Evolutionary conservation across 495 filamentous ascomycete species (phyloP).

Genomic region (Penicillium coprophilum): DNA sequence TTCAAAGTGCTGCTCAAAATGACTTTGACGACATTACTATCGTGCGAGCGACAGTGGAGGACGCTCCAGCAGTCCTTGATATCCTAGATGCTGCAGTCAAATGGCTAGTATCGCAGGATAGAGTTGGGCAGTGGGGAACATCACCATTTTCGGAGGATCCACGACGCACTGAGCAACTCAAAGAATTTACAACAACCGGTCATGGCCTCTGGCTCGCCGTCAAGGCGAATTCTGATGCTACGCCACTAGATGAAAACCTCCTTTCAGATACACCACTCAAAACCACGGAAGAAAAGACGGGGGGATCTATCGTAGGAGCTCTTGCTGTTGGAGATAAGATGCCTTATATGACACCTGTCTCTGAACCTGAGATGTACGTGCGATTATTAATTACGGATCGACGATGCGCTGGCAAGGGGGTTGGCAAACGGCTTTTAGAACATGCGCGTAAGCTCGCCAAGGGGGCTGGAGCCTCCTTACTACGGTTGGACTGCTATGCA

Average conservation of each 20-base stretch:
- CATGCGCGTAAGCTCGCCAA: slow-evolving; percentile 17
- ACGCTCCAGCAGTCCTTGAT: slow-evolving; percentile 12
- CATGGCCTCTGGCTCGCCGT: slow-evolving; percentile 18
- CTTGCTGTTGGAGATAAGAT: slow-evolving; percentile 16
- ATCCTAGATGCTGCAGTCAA: slow-evolving; percentile 17
- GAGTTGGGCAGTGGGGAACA: slow-evolving; percentile 20
- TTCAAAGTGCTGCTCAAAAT: slow-evolving; percentile 5
- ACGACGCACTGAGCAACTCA: slow-evolving; percentile 12
- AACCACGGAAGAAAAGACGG: slow-evolving; percentile 8
- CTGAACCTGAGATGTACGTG: slow-evolving; percentile 21
- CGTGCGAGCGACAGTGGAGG: slow-evolving; percentile 17
- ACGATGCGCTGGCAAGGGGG: slow-evolving; percentile 7
- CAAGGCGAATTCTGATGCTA: slow-evolving; percentile 10
- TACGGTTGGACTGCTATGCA: slow-evolving; percentile 23
- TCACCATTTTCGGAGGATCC: slow-evolving; percentile 17
- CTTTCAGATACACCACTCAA: neutral
- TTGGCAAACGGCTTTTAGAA: slow-evolving; percentile 19
- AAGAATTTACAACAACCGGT: slow-evolving; percentile 19
- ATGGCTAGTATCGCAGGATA: slow-evolving; percentile 17
- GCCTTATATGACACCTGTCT: slow-evolving; percentile 14
- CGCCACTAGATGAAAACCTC: neutral
- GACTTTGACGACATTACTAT: slow-evolving; percentile 5
- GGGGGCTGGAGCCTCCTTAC: slow-evolving; percentile 11
- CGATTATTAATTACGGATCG: slow-evolving; percentile 19
- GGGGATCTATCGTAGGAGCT: slow-evolving; percentile 14